A percentile compares a stretch with the other conserved stretches of the same genome.
Evolutionary conservation across 176 grass and related monocot species (phyloP).

Genomic region (Musa beccarii): DNA sequence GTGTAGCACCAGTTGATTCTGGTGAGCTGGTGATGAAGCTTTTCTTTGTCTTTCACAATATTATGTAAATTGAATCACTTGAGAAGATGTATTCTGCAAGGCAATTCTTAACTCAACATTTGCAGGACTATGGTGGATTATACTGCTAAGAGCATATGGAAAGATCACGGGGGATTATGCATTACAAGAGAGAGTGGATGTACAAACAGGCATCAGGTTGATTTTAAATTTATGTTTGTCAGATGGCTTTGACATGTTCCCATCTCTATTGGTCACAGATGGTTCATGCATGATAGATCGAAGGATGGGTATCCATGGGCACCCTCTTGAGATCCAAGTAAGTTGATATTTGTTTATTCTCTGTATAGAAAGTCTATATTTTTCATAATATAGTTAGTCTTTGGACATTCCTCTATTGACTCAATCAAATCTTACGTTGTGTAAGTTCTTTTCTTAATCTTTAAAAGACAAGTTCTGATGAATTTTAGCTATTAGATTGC

Average conservation of each 20-base stretch:
- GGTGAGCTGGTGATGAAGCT: constrained; percentile 34
- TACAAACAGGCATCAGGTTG: constrained; percentile 84
- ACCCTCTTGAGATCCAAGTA: constrained; percentile 98
- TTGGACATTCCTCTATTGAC: background rate
- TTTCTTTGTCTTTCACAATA: constrained; percentile 1
- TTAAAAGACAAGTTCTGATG: background rate
- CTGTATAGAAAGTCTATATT: background rate
- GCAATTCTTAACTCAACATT: constrained; percentile 20
- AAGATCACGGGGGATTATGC: constrained; percentile 91
- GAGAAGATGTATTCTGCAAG: background rate
- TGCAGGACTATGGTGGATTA: constrained; percentile 96
- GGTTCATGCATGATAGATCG: constrained; percentile 99
- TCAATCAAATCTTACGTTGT: background rate
- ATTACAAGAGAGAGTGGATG: constrained; percentile 91
- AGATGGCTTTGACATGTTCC: constrained; percentile 99
- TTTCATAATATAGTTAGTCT: background rate
- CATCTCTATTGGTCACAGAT: constrained; percentile 82
- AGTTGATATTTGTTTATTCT: constrained; percentile 8
- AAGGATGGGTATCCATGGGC: constrained; percentile 94
- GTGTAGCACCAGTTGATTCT: constrained; percentile 94
- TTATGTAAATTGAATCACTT: background rate
- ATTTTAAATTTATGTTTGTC: constrained; percentile 87
- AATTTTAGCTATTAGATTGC: background rate
- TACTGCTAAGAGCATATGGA: constrained; percentile 74
- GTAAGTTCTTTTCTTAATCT: background rate